These are phyloP conservation scores for Fusarium foetens DNA, from an alignment of 2,329 filamentous ascomycete genomes.

Conservation along the genomic window DNA sequence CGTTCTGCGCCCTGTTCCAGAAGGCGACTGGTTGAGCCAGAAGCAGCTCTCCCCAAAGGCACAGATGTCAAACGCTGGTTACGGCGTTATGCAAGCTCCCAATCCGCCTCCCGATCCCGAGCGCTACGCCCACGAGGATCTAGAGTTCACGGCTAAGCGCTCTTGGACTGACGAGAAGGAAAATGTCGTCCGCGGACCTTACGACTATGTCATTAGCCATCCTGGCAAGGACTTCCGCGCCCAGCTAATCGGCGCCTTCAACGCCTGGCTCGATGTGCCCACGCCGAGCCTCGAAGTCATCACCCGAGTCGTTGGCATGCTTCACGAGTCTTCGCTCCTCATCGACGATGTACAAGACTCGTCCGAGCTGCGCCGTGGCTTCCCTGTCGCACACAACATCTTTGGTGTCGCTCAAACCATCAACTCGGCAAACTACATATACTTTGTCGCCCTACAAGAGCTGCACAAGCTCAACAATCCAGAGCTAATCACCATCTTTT, in stretches of 20 bases:
- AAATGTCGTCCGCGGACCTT: conserved; percentile 79
- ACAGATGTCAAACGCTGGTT: conserved; percentile 18
- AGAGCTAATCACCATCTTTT: conserved; percentile 75
- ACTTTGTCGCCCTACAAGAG: conserved; percentile 82
- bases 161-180: conserved; percentile 81
- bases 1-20: conserved; percentile 63
- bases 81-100: conserved; percentile 48
- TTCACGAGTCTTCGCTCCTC: conserved; percentile 84
- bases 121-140: conserved; percentile 65
- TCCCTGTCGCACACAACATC: conserved; percentile 85
- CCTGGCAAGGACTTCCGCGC: conserved; percentile 88
- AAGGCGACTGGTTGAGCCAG: conserved; percentile 69
- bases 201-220: conserved; percentile 80
- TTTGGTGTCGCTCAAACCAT: conserved; percentile 90
- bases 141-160: conserved; percentile 61
- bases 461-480: conserved; percentile 76
- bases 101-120: conserved; percentile 59
- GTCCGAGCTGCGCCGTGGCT: conserved; percentile 78
- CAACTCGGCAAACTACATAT: conserved; percentile 90
- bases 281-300: conserved; percentile 76
- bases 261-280: conserved; percentile 81
- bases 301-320: conserved; percentile 82
- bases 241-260: conserved; percentile 83
- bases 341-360: conserved; percentile 91
- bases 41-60: conserved; percentile 40